These are phyloP conservation scores for Aspergillus tamarii DNA, from an alignment of 2,329 filamentous ascomycete species.

Conservation along the genomic window DNA sequence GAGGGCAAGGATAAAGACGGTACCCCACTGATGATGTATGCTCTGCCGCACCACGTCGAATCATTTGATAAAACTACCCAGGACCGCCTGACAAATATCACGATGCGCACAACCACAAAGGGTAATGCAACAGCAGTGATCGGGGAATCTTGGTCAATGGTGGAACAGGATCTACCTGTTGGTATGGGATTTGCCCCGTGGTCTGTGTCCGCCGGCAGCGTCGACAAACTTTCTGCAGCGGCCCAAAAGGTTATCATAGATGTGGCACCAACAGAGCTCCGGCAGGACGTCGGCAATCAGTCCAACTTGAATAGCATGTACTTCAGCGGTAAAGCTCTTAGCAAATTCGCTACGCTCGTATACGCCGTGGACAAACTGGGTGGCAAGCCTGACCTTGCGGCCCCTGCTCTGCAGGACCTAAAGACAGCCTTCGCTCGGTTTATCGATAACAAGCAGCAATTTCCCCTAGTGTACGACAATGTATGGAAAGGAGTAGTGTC, in stretches of 20 bases:
- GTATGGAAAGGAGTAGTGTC: slow-evolving; percentile 82
- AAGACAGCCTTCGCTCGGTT: slow-evolving; percentile 70
- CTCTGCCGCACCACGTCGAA: slow-evolving; percentile 80
- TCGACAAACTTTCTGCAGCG: slow-evolving; percentile 45
- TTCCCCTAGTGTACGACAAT: slow-evolving; percentile 58
- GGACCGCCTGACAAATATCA: slow-evolving; percentile 55
- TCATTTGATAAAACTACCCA: slow-evolving; percentile 68
- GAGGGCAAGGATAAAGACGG: slow-evolving; percentile 62
- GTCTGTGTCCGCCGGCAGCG: slow-evolving; percentile 55
- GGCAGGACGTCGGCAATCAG: slow-evolving; percentile 73
- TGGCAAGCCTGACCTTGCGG: slow-evolving; percentile 59
- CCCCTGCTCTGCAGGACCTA: slow-evolving; percentile 62
- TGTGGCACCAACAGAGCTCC: slow-evolving; percentile 72
- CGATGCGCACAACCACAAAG: slow-evolving; percentile 81
- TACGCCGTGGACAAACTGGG: slow-evolving; percentile 68
- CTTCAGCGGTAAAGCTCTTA: slow-evolving; percentile 83
- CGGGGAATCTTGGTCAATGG: slow-evolving; percentile 75
- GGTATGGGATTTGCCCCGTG: slow-evolving; percentile 80
- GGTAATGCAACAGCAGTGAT: slow-evolving; percentile 74
- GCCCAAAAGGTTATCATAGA: slow-evolving; percentile 63
- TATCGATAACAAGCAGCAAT: slow-evolving; percentile 68
- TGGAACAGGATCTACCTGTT: slow-evolving; percentile 72
- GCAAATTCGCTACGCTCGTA: slow-evolving; percentile 73
- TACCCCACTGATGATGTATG: slow-evolving; percentile 74
- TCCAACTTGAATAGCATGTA: slow-evolving; percentile 86